Evolutionary conservation across 495 filamentous ascomycete genomes (phyloP), one percentile per base, ranked within the genome.

Genomic region (Apodospora peruviana): DNA sequence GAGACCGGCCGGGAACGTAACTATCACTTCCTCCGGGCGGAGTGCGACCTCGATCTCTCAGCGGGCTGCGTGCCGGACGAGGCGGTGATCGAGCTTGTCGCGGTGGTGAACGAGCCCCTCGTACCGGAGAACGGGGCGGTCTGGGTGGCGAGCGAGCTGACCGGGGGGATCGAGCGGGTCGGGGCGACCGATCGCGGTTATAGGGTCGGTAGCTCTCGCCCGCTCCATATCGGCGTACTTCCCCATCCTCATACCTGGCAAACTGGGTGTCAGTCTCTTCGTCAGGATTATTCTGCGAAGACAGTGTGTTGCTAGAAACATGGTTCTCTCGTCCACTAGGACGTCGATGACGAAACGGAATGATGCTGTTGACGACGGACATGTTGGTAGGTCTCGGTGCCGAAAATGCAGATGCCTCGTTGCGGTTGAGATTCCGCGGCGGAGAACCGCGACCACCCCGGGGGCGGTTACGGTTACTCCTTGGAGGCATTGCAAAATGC

Each of bases 121-220:
- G n/a, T n/a, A n/a, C n/a, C n/a, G n/a, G n/a, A n/a, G n/a, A n/a
- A n/a, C n/a, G n/a, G n/a, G n/a, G n/a, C n/a, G n/a, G n/a, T n/a
- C n/a, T 35, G 32, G 32, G 32, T 35, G 67, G 19, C 67, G 66
- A 45, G 16, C 40, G 5, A 16, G 40, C 7, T 9, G 39, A 21
- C 39, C 39, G 5, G 41, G 43, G 44, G 5, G 32, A 38, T 22
- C 44, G 32, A 7, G 37, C 45, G 1, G 45, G 57, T 24, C 64
- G 69, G 11, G 73, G 71, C 20, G 70, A 69, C 21, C 73, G 70
- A 47, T 71, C 68, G 5, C 74, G 66, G 49, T 72, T 74, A 43
- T 65, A 70, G 4, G 77, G 77, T 27, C 76, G 59, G 52, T 79
- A 81, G 16, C 73, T 76, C 62, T 81, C 77, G 0, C 77, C 77